Conservation (phyloP, 495 filamentous ascomycete genomes). For the Melanomma pulvis-pyrius region DNA sequence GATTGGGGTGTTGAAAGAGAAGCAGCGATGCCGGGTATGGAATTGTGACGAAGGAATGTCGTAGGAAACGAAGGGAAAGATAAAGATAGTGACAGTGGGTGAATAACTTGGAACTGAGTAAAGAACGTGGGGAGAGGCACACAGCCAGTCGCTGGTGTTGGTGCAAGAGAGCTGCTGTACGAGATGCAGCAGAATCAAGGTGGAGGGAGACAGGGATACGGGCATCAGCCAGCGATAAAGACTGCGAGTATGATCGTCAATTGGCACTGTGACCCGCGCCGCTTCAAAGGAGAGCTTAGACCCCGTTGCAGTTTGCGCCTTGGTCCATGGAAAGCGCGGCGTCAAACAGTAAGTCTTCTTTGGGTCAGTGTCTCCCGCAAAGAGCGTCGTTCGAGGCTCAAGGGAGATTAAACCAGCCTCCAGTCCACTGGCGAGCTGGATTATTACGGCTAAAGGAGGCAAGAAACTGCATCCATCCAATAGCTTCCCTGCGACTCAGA, state of each 20-base stretch:
- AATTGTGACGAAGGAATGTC: not conserved
- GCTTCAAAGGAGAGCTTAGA: slow-evolving; percentile 11
- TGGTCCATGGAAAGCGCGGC: slow-evolving; percentile 8
- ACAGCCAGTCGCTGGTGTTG: slow-evolving; percentile 18
- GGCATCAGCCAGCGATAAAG: slow-evolving; percentile 15
- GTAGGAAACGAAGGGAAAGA: slow-evolving; percentile 10
- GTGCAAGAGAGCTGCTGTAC: slow-evolving; percentile 12
- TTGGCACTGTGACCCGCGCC: not conserved
- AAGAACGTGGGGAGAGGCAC: not conserved
- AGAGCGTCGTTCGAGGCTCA: slow-evolving; percentile 11
- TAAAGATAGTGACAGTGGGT: slow-evolving; percentile 3
- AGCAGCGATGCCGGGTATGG: not conserved
- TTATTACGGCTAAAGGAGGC: not conserved
- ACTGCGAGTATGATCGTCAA: slow-evolving; percentile 14
- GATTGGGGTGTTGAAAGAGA: not conserved
- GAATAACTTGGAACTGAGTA: not conserved
- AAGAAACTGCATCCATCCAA: not conserved
- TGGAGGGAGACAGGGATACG: slow-evolving; percentile 9
- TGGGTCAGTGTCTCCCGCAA: not conserved
- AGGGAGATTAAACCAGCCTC: slow-evolving; percentile 27
- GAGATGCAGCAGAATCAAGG: slow-evolving; percentile 16
- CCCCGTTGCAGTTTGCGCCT: not conserved
- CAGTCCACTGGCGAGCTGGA: not conserved
- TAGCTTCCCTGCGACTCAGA: not conserved
- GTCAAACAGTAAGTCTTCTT: slow-evolving; percentile 2